phyloP scores from a whole-genome alignment of 306 rosid species.

The Acacia acuminata region DNA sequence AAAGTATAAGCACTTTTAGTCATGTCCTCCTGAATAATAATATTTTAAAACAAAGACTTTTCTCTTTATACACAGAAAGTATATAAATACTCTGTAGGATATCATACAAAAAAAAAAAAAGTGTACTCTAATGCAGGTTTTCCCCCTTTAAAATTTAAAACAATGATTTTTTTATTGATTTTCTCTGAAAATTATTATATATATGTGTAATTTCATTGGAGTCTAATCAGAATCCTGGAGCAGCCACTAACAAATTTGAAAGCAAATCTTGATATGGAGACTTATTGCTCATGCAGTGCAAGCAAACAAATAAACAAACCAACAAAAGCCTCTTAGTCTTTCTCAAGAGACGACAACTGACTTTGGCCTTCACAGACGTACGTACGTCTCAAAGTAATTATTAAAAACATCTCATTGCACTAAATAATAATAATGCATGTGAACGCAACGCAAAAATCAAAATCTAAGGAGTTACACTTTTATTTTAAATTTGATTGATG shows the following conservation, averaged over 20 bases:
- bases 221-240: neutral
- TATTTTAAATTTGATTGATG: conserved; percentile 12
- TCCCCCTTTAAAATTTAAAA: too few species aligned
- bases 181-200: too few species aligned
- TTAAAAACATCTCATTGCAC: conserved; percentile 23
- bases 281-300: conserved; percentile 29
- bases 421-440: neutral
- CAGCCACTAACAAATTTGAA: conserved; percentile 27
- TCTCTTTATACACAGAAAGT: too few species aligned
- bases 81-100: too few species aligned
- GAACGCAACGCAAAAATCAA: neutral
- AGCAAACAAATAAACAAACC: neutral
- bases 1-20: too few species aligned
- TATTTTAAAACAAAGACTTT: too few species aligned
- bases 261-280: conserved; percentile 3
- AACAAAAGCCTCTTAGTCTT: neutral
- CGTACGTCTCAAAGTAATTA: neutral
- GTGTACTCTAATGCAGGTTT: too few species aligned
- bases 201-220: neutral
- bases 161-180: too few species aligned
- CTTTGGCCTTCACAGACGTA: conserved; percentile 16
- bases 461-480: neutral
- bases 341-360: neutral
- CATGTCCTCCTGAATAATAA: too few species aligned
- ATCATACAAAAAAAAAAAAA: too few species aligned